These are phyloP conservation scores for Sphagnum tenellum DNA, from an alignment of 225 moss, liverwort and hornwort genomes.

Conservation along the genomic window DNA sequence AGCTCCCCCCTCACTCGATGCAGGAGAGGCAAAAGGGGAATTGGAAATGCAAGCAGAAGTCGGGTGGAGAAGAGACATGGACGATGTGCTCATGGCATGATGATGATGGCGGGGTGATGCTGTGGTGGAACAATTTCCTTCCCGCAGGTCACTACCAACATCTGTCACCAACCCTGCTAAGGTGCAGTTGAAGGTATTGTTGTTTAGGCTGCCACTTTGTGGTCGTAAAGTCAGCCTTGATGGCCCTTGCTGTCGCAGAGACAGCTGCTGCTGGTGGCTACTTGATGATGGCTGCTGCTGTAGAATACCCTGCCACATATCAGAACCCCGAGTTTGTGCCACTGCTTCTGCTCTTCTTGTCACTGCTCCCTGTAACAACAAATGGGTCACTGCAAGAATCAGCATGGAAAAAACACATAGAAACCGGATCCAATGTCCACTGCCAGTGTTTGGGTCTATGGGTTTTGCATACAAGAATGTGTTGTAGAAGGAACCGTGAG, in stretches of 20 bases:
- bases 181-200: conserved; percentile 71
- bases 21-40: conserved; percentile 81
- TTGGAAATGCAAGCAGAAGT: conserved; percentile 57
- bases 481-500: too few species aligned
- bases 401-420: too few species aligned
- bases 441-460: too few species aligned
- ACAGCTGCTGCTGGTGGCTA: conserved; percentile 86
- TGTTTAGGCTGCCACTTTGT: conserved; percentile 30
- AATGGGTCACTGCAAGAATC: too few species aligned
- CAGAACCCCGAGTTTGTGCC: background rate
- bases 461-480: too few species aligned
- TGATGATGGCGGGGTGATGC: conserved; percentile 69
- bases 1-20: conserved; percentile 79
- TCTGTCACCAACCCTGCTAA: conserved; percentile 77
- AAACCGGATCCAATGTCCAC: too few species aligned
- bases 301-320: conserved; percentile 46
- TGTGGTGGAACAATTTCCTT: conserved; percentile 97
- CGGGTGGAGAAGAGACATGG: conserved; percentile 94
- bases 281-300: conserved; percentile 56
- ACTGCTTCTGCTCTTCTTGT: too few species aligned
- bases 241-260: conserved; percentile 59
- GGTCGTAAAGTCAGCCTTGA: conserved; percentile 71
- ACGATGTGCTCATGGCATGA: conserved; percentile 38
- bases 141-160: conserved; percentile 64
- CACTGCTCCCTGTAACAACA: too few species aligned